Evolutionary conservation across 331 rosid species (phyloP).

Genomic region (Acacia concinna): DNA sequence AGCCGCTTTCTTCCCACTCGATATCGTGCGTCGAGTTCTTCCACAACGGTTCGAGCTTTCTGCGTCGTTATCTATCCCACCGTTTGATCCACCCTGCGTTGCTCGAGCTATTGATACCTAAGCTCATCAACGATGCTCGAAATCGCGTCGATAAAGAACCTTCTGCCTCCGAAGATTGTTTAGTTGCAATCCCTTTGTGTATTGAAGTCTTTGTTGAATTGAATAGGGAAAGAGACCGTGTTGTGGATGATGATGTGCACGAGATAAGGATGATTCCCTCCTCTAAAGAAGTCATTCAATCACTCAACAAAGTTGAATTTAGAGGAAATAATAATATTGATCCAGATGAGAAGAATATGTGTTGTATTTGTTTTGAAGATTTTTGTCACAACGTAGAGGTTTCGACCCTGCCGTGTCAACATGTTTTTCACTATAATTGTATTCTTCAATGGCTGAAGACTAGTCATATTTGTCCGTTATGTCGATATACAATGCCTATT

Average conservation of each 20-base stretch:
- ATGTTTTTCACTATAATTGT: no score
- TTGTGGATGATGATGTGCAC: neutral
- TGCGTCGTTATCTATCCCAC: no score
- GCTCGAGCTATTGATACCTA: neutral
- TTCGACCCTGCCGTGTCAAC: neutral
- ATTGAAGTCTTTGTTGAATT: neutral
- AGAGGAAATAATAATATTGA: no score
- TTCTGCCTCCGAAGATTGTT: neutral
- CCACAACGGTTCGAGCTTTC: no score
- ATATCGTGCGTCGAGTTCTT: no score
- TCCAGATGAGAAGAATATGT: neutral
- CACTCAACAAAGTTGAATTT: neutral
- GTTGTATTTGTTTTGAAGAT: neutral
- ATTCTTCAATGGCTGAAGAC: no score
- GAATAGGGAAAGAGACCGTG: no score
- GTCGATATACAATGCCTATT: no score
- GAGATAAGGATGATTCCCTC: neutral
- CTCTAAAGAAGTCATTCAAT: neutral
- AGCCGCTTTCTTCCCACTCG: no score
- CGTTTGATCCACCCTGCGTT: neutral
- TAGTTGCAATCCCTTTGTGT: neutral
- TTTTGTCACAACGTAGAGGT: neutral
- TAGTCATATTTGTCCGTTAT: no score
- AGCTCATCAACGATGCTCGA: neutral
- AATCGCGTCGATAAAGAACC: neutral